These are phyloP conservation scores for Flaveria floridana DNA, from an alignment of 140 eudicot genomes.

Conservation along the genomic window DNA sequence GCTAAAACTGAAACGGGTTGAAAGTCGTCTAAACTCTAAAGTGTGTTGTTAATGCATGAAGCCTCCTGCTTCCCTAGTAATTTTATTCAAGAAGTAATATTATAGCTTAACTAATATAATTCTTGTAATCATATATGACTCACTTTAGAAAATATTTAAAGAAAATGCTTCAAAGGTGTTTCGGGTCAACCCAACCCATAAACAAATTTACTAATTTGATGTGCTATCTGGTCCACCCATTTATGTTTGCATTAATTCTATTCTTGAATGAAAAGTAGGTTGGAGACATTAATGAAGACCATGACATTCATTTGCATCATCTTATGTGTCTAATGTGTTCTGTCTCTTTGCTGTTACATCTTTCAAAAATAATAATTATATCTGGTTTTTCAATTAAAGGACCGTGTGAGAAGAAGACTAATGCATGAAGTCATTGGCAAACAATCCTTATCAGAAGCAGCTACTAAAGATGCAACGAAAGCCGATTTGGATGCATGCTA, in stretches of 20 bases:
- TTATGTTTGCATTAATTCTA: background rate
- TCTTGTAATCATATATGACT: background rate
- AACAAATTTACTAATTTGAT: background rate
- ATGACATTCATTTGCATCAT: conserved; percentile 3
- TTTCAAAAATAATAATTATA: too few relatives aligned
- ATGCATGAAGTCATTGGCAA: conserved; percentile 53
- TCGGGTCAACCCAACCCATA: background rate
- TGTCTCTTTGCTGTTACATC: too few relatives aligned
- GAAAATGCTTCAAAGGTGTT: background rate
- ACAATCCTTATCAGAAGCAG: conserved; percentile 65
- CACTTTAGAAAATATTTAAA: background rate
- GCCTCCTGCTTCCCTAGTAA: background rate
- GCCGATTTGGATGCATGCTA: conserved; percentile 92
- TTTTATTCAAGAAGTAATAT: background rate
- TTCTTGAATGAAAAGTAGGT: background rate
- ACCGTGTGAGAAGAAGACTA: conserved; percentile 72
- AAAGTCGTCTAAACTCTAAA: background rate
- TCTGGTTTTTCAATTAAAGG: conserved; percentile 29
- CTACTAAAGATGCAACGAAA: conserved; percentile 79
- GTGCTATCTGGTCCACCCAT: background rate
- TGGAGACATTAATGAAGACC: conserved; percentile 1
- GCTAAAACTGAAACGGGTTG: background rate
- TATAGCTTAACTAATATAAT: background rate
- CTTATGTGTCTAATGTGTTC: too few relatives aligned
- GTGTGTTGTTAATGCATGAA: background rate